Conservation (phyloP, 306 rosid species). For the Crataegus laevigata region DNA sequence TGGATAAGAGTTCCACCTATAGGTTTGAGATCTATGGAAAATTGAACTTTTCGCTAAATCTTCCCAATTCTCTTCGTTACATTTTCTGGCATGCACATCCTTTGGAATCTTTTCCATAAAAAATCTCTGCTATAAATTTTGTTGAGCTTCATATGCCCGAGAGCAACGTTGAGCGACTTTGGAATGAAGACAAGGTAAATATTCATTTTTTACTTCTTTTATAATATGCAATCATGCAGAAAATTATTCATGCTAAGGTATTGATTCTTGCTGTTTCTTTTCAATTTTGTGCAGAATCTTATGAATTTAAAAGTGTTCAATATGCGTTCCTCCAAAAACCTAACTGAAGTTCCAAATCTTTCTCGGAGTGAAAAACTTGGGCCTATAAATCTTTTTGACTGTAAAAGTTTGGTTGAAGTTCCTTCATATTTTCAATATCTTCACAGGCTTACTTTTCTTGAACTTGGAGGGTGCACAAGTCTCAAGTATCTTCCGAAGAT, state of each 20-base stretch:
- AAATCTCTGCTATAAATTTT: neutral
- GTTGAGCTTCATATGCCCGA: neutral
- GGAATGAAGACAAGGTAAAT: neutral
- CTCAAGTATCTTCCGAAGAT: neutral
- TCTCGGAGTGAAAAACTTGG: neutral
- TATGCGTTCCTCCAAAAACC: too few relatives aligned
- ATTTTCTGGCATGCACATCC: neutral
- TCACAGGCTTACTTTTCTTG: neutral
- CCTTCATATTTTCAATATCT: neutral
- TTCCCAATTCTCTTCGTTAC: neutral
- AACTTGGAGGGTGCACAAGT: neutral
- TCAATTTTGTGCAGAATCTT: neutral
- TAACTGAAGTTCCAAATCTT: too few relatives aligned
- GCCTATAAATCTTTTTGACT: neutral
- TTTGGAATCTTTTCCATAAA: neutral
- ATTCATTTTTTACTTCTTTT: neutral
- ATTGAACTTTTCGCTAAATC: neutral
- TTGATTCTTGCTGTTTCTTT: neutral
- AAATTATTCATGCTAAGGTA: neutral
- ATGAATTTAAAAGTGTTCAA: too few relatives aligned
- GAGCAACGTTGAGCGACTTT: neutral
- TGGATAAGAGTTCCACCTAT: neutral
- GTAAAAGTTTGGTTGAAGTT: neutral
- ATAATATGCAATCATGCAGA: neutral
- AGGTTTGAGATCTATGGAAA: neutral